Base-by-base conservation (phyloP, 176 grass and related monocot species). In the Cymbopogon citratus region DNA sequence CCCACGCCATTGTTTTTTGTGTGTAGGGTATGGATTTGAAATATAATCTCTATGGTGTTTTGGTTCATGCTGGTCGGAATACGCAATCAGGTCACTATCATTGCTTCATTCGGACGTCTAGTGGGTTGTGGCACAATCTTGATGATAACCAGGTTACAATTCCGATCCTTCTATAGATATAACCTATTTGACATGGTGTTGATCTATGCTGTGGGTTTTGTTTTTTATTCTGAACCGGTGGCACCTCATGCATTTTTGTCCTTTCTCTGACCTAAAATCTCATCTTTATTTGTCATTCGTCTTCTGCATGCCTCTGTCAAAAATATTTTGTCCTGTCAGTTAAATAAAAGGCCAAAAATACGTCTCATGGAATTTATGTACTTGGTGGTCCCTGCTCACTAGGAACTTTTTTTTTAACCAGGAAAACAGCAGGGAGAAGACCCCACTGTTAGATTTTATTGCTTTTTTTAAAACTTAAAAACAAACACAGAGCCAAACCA, bases 121-220 rank as follows among this genome's bases (percentile, higher is more conserved):
- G 87, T 85, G 89, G 96, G 75, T 90, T 93, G 92, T 98, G 96
- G 96, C 96, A 98, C 83, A 92, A 87, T 87, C 92, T 98, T 80
- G 92, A 98, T 36, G 96, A 98, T 95, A 98, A 98, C 70, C 84
- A 95, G 96, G 95, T 95, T 73, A 23, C 27, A 35, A 9, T 85
- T 84, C 62, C 9, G 0, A 64, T 66, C 21, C 76, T 79, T 66
- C 25, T 56, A 78, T 54, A 54, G n/a, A 80, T 60, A 63, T 81
- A 80, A 7, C 72, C 1, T 9, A 75, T 65, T 63, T 80, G 14
- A 31, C 48, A 71, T 82, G 18, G 29, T 82, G 3, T 16, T 19
- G 15, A 59, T 66, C 33, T 40, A 78, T 78, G 57, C 33, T 66
- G 33, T 69, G 2, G 3, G 5, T 56, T 82, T 76, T n/a, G 3